Evolutionary conservation across 805 yeast species (phyloP).

Genomic region (Yarrowia sp.): DNA sequence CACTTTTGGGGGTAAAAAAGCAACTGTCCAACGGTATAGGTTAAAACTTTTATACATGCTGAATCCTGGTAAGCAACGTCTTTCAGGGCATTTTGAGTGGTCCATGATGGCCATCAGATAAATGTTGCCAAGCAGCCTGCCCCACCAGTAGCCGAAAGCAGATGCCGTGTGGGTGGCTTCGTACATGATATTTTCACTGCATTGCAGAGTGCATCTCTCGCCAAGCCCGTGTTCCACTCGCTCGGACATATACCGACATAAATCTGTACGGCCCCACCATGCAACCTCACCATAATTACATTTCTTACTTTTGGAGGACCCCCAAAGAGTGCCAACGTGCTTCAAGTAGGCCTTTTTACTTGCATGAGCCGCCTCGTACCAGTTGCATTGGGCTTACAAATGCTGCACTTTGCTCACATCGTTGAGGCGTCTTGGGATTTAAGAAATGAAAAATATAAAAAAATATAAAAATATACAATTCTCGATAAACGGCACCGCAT

Average conservation of each 20-base stretch:
- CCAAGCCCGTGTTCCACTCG: background rate
- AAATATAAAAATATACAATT: background rate
- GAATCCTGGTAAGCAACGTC: no score
- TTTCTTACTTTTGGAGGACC: background rate
- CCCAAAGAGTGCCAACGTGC: background rate
- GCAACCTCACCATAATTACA: background rate
- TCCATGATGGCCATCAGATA: no score
- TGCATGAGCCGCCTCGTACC: slow-evolving; percentile 1
- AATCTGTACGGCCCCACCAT: background rate
- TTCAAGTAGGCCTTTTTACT: background rate
- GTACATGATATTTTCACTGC: background rate
- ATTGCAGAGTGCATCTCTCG: background rate
- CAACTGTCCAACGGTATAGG: background rate
- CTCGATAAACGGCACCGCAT: no score
- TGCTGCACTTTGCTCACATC: slow-evolving; percentile 5
- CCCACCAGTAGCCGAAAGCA: no score
- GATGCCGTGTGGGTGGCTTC: background rate
- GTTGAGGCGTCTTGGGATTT: no score
- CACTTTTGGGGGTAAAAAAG: background rate
- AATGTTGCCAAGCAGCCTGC: background rate
- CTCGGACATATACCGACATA: background rate
- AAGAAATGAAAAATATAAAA: background rate
- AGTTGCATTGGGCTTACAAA: background rate
- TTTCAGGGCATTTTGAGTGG: no score
- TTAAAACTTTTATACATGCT: background rate